A percentile compares a stretch with the other conserved stretches of the same genome.
These are phyloP conservation scores for Candida koratica DNA, from an alignment of 805 yeast genomes.

Conservation along the genomic window DNA sequence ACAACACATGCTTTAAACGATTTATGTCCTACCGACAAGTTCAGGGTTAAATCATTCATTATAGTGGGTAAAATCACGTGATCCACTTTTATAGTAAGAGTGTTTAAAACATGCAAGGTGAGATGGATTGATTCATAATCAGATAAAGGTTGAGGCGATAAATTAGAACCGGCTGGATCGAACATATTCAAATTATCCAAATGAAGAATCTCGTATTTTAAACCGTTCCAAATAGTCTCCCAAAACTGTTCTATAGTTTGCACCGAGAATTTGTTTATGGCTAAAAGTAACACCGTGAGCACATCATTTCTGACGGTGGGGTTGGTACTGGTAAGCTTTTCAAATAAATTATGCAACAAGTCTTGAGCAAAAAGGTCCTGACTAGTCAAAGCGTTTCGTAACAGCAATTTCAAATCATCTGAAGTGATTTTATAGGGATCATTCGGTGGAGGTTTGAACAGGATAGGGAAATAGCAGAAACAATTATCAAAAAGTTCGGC, in stretches of 20 bases:
- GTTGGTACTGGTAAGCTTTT: conserved; percentile 74
- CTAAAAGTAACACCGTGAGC: conserved; percentile 53
- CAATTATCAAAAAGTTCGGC: conserved; percentile 81
- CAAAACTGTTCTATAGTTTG: conserved; percentile 56
- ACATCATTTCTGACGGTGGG: conserved; percentile 72
- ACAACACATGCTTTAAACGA: conserved; percentile 59
- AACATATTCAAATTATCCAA: conserved; percentile 42
- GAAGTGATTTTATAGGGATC: conserved; percentile 84
- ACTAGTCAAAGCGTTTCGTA: conserved; percentile 62
- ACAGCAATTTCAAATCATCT: conserved; percentile 57
- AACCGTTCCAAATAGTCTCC: conserved; percentile 78
- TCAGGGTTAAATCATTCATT: conserved; percentile 48
- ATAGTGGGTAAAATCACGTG: conserved; percentile 8
- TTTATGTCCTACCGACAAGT: conserved; percentile 50
- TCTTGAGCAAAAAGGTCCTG: conserved; percentile 64
- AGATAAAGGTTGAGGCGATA: conserved; percentile 29
- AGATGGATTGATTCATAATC: conserved; percentile 38
- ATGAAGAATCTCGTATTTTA: conserved; percentile 86
- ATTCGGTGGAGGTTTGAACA: conserved; percentile 87
- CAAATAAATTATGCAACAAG: conserved; percentile 70
- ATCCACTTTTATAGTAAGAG: conserved; percentile 19
- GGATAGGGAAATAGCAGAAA: conserved; percentile 95
- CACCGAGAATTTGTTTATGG: conserved; percentile 50
- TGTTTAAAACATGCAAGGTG: conserved; percentile 34
- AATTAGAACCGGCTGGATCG: conserved; percentile 18